Evolutionary conservation across 2,329 filamentous ascomycete species (phyloP), one percentile per base, ranked within the genome.

Genomic region (Fonsecaea nubica): DNA sequence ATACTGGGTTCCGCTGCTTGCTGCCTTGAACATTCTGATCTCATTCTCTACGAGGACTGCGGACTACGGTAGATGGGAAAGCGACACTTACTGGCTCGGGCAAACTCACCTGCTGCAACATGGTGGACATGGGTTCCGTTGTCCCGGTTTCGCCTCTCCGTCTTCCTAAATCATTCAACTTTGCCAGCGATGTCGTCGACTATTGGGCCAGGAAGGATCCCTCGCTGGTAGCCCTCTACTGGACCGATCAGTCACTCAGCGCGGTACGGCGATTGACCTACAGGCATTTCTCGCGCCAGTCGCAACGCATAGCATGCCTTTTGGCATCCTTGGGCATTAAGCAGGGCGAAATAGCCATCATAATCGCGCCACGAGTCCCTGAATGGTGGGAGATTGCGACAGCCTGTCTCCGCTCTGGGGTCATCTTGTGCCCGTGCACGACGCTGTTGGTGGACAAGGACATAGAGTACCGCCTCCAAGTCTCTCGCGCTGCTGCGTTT

Each of bases 311-410:
- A 36, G 76, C 79, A 1, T 68, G 72, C 6, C 68, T 80, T n/a
- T 73, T 80, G 12, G 62, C 70, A 9, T 69, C 75, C 5, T 70
- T 79, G 6, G 75, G 76, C 9, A 71, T 77, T 5, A 63, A 72
- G 54, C 66, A 72, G 38, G 77, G 78, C 18, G 77, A 80, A 57
- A 76, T 73, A 42, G 70, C 77, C 67, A 69, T 80, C 32, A 72
- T 80, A 42, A 77, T 80, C 36, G 72, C 78, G 45, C 76, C 77
- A 4, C 69, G 78, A 6, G 61, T 79, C 3, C 77, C 77, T 32
- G 76, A 75, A 57, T 80, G 78, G 76, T 80, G 78, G 79, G 78
- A 80, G 65, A 75, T 80, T 25, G 78, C 77, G 13, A 76, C 76
- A 1, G 78, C 78, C 21, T 74, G 74, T 38, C 68, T 80, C 13